A percentile compares a stretch with the other conserved stretches of the same genome.
These are phyloP conservation scores for Apiospora pterosperma DNA, from an alignment of 2,329 filamentous ascomycete genomes.

Conservation along the genomic window DNA sequence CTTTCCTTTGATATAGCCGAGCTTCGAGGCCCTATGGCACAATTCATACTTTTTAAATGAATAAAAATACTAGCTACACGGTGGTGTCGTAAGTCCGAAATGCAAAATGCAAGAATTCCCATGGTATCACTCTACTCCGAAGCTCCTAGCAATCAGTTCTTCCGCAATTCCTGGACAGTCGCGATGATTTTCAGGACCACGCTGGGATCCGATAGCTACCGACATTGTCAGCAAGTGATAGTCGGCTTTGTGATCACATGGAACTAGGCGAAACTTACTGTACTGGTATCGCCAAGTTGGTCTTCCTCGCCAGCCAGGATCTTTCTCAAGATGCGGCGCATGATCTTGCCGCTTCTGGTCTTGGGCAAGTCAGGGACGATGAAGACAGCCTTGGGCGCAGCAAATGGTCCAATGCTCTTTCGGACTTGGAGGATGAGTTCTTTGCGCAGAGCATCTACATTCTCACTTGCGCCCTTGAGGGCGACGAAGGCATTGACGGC, in stretches of 20 bases:
- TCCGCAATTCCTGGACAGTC: slow-evolving; percentile 64
- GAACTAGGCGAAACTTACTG: slow-evolving; percentile 54
- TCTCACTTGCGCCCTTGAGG: slow-evolving; percentile 79
- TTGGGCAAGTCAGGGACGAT: slow-evolving; percentile 93
- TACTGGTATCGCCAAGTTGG: slow-evolving; percentile 88
- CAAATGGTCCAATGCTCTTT: slow-evolving; percentile 96
- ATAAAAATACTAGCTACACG: background rate
- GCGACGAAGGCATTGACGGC: slow-evolving; percentile 96
- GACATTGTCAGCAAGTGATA: background rate
- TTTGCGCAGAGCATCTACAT: slow-evolving; percentile 79
- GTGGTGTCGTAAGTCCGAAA: background rate
- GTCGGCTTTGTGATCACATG: slow-evolving; percentile 5
- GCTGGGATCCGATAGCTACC: slow-evolving; percentile 79
- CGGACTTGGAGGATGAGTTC: slow-evolving; percentile 92
- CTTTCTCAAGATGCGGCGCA: slow-evolving; percentile 95
- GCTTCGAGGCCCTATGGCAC: background rate
- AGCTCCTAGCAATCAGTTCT: slow-evolving; percentile 38
- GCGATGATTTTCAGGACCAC: slow-evolving; percentile 89
- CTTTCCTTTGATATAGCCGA: background rate
- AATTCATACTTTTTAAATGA: slow-evolving; percentile 2
- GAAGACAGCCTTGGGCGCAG: slow-evolving; percentile 89
- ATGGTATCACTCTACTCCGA: slow-evolving; percentile 2
- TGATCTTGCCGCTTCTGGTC: slow-evolving; percentile 97
- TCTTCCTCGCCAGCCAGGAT: slow-evolving; percentile 96
- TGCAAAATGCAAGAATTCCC: background rate